A percentile compares a stretch with the other conserved stretches of the same genome.
Evolutionary conservation across 192 early-diverging fungal genomes (phyloP).

Genomic region (Funneliformis geosporum): DNA sequence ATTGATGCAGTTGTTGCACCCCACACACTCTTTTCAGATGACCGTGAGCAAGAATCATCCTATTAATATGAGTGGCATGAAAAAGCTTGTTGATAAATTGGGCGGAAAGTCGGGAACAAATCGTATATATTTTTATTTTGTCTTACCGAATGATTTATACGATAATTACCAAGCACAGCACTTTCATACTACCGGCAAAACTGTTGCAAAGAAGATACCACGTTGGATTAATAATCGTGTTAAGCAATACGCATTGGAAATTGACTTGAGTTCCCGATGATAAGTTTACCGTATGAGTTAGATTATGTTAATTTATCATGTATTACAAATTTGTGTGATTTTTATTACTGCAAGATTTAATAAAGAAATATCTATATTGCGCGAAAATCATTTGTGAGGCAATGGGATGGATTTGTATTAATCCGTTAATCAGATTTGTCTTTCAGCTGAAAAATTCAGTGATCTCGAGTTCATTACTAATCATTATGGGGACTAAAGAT

Average conservation of each 20-base stretch:
- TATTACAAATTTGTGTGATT: no score
- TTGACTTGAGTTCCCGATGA: no score
- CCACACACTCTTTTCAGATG: constrained; percentile 6
- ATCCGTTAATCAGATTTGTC: no score
- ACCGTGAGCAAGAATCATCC: not conserved
- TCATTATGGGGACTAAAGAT: no score
- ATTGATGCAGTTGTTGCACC: constrained; percentile 23
- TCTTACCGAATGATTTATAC: constrained; percentile 3
- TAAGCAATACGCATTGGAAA: constrained; percentile 20
- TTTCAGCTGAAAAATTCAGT: no score
- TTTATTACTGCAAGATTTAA: no score
- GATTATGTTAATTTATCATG: no score
- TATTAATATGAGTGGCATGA: constrained; percentile 27
- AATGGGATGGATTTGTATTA: no score
- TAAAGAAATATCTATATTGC: no score
- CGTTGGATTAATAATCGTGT: constrained; percentile 4
- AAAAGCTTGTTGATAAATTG: constrained; percentile 17
- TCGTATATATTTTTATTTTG: constrained; percentile 26
- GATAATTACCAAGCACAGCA: not conserved
- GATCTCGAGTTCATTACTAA: no score
- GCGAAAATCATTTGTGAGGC: no score
- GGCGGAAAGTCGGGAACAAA: not conserved
- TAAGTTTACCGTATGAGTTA: no score
- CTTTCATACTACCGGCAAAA: not conserved
- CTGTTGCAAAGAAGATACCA: not conserved